Conservation (phyloP, 169 alveolate genomes). For the Cryptosporidium felis region DNA sequence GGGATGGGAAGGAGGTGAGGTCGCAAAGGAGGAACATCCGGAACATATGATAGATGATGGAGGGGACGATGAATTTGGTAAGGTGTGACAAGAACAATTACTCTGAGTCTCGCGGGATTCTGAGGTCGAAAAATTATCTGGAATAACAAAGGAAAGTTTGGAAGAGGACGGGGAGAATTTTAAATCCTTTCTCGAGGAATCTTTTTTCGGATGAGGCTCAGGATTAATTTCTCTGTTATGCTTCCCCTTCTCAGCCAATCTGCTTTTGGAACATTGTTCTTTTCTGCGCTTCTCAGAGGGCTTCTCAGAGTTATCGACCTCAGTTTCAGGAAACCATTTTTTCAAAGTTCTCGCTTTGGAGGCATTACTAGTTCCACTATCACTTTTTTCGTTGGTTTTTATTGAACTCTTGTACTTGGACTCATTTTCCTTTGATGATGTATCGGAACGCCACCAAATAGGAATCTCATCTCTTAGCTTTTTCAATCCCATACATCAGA, state of each 20-base stretch:
- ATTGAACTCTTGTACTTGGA: neutral
- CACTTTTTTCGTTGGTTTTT: too few relatives aligned
- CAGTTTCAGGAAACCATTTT: conserved; percentile 48
- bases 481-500: conserved; percentile 31
- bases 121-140: neutral
- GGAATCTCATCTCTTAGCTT: conserved; percentile 48
- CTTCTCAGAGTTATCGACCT: neutral
- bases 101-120: neutral
- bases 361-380: too few relatives aligned
- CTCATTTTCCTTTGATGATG: conserved; percentile 16
- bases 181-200: neutral
- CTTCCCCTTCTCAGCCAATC: neutral
- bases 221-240: neutral
- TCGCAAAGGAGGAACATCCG: neutral
- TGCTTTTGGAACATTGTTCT: neutral
- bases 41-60: neutral
- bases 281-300: neutral
- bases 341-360: conserved; percentile 8
- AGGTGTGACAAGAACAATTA: neutral
- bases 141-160: neutral
- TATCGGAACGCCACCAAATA: conserved; percentile 71
- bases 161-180: neutral
- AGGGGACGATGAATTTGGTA: neutral
- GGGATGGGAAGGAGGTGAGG: too few relatives aligned
- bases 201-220: neutral